phyloP scores from a whole-genome alignment of 2,329 filamentous ascomycete genomes.

The Grosmannia penicillata region DNA sequence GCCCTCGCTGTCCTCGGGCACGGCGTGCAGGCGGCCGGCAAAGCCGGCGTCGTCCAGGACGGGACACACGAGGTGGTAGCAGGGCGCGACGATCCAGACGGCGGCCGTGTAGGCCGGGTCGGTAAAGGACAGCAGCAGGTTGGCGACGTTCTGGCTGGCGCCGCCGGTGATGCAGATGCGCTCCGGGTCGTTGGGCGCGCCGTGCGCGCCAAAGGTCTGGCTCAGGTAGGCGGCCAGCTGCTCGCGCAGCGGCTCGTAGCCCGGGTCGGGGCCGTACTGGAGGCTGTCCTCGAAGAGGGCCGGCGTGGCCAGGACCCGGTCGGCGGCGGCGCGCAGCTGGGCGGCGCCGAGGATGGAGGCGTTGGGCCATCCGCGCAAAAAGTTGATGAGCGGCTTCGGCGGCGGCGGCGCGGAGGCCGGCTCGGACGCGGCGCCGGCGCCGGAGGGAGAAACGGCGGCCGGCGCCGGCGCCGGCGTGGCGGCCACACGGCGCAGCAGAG shows the following conservation, averaged over 20 bases:
- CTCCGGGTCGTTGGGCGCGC: conserved; percentile 23
- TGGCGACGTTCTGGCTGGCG: conserved; percentile 69
- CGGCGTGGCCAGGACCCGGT: conserved; percentile 42
- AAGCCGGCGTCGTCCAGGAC: conserved; percentile 77
- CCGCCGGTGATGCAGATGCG: conserved; percentile 74
- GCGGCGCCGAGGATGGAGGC: conserved; percentile 47
- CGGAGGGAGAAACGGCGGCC: too few species aligned
- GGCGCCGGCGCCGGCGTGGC: too few species aligned
- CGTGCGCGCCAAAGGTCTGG: conserved; percentile 33
- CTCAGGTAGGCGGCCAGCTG: conserved; percentile 58
- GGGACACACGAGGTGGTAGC: conserved; percentile 72
- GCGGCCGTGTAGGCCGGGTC: conserved; percentile 61
- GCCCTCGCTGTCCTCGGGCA: conserved; percentile 66
- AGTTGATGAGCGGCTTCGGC: conserved; percentile 35
- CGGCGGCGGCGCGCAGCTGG: conserved; percentile 45
- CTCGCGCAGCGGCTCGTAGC: conserved; percentile 54
- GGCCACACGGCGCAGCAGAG: too few species aligned
- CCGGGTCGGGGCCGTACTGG: conserved; percentile 65
- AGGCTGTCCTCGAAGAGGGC: conserved; percentile 47
- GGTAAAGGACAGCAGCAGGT: conserved; percentile 63
- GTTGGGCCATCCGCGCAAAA: conserved; percentile 55
- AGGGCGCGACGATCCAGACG: conserved; percentile 70
- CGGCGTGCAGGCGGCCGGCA: conserved; percentile 45
- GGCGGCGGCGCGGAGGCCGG: background rate
- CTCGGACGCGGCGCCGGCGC: background rate